Percentiles rank a stretch among this genome's conserved stretches.
These are phyloP conservation scores for Umbellularia californica DNA, from an alignment of 164 flowering plant genomes.

Conservation along the genomic window DNA sequence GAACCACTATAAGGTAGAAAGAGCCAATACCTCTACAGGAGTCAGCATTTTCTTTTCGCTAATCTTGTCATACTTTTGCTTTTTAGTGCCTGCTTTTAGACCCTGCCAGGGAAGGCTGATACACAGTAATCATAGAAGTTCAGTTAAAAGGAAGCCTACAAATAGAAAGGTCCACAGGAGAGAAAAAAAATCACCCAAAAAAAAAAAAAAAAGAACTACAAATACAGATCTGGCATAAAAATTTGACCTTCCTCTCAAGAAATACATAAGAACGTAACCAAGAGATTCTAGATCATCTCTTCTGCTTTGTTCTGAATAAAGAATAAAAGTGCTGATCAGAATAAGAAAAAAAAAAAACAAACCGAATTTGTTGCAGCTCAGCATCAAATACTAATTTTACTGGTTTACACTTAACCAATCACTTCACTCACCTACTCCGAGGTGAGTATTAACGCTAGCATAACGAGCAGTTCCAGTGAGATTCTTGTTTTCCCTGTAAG, in stretches of 20 bases:
- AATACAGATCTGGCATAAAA: background rate
- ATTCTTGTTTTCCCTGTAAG: slow-evolving; percentile 69
- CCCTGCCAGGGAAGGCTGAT: slow-evolving; percentile 89
- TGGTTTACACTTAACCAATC: slow-evolving; percentile 16
- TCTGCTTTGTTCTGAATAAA: slow-evolving; percentile 70
- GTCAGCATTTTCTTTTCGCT: slow-evolving; percentile 49
- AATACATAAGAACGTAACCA: slow-evolving; percentile 84
- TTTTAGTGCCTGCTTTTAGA: slow-evolving; percentile 68
- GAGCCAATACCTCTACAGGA: slow-evolving; percentile 36
- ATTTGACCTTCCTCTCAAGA: slow-evolving; percentile 68
- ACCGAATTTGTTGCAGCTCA: no score
- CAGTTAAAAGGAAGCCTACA: background rate
- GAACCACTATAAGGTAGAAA: background rate
- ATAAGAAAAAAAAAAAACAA: background rate
- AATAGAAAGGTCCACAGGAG: background rate
- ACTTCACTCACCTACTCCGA: slow-evolving; percentile 65
- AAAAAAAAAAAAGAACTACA: background rate
- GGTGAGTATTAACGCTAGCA: slow-evolving; percentile 79
- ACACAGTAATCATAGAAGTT: slow-evolving; percentile 4
- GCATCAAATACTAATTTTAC: slow-evolving; percentile 9
- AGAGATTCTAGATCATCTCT: slow-evolving; percentile 84
- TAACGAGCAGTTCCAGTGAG: slow-evolving; percentile 82
- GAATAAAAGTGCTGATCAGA: background rate
- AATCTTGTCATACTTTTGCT: slow-evolving; percentile 46
- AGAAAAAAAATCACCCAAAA: background rate